These are phyloP conservation scores for Dactylorhiza incarnata DNA, from an alignment of 106 monocot species.

Conservation along the genomic window DNA sequence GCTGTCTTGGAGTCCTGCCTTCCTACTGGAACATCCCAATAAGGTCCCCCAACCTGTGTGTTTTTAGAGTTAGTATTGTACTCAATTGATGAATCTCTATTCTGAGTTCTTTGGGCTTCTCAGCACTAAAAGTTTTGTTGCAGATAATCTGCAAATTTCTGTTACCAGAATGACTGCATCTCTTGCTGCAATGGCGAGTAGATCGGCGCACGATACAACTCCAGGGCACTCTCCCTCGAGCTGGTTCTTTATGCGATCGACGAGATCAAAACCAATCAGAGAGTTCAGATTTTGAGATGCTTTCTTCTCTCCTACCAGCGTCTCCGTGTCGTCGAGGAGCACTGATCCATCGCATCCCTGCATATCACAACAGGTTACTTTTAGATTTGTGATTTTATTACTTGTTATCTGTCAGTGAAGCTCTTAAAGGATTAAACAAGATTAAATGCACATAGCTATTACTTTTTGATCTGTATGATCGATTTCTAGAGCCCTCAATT, in stretches of 20 bases:
- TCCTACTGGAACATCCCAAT: slow-evolving; percentile 81
- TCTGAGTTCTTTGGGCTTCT: neutral
- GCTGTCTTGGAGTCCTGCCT: slow-evolving; percentile 64
- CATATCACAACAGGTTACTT: neutral
- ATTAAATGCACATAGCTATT: too few relatives aligned
- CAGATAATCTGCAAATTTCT: neutral
- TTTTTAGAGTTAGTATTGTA: too few relatives aligned
- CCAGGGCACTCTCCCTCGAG: slow-evolving; percentile 81
- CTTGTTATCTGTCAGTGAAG: too few relatives aligned
- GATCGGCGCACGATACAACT: slow-evolving; percentile 74
- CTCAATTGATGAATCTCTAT: neutral
- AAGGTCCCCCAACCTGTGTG: slow-evolving; percentile 75
- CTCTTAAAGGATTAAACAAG: too few relatives aligned
- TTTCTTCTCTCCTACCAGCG: slow-evolving; percentile 38
- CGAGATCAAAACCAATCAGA: slow-evolving; percentile 42
- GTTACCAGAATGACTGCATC: slow-evolving; percentile 69
- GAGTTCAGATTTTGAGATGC: slow-evolving; percentile 36
- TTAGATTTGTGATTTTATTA: too few relatives aligned
- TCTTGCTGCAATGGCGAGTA: slow-evolving; percentile 74
- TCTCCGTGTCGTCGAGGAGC: slow-evolving; percentile 47
- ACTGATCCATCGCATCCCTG: slow-evolving; percentile 77
- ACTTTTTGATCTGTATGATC: too few relatives aligned
- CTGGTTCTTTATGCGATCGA: slow-evolving; percentile 56
- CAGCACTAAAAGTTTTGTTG: neutral
- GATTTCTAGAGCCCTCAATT: too few relatives aligned